A percentile compares a stretch with the other conserved stretches of the same genome.
Evolutionary conservation across 495 filamentous ascomycete genomes (phyloP).

Genomic region (Aspergillus indologenus): DNA sequence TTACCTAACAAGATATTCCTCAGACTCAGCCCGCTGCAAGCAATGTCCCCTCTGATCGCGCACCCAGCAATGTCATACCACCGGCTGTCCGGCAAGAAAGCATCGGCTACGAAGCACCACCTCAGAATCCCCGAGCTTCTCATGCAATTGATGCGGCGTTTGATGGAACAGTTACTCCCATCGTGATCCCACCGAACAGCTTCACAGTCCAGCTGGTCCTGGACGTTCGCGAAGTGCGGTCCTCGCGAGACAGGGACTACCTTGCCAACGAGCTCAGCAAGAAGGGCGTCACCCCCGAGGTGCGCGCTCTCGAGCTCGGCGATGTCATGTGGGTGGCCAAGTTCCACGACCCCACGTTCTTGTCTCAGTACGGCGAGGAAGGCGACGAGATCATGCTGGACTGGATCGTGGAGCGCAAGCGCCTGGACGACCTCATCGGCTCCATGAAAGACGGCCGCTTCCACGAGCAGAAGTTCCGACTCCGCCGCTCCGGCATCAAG

Average conservation of each 20-base stretch:
- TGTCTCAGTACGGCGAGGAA: conserved; percentile 56
- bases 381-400: conserved; percentile 76
- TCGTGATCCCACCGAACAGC: conserved; percentile 56
- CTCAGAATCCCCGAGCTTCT: conserved; percentile 2
- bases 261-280: conserved; percentile 69
- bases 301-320: conserved; percentile 67
- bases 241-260: conserved; percentile 75
- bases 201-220: conserved; percentile 75
- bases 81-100: neutral
- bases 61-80: neutral
- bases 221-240: conserved; percentile 73
- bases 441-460: conserved; percentile 84
- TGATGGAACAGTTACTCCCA: conserved; percentile 38
- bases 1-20: conserved; percentile 10
- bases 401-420: conserved; percentile 79
- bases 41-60: neutral
- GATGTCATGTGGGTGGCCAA: conserved; percentile 82
- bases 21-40: neutral
- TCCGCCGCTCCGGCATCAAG: conserved; percentile 65
- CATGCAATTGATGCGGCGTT: conserved; percentile 9
- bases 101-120: conserved; percentile 6
- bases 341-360: conserved; percentile 54
- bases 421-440: conserved; percentile 73
- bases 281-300: conserved; percentile 61
- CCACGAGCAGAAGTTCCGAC: conserved; percentile 81